These are phyloP conservation scores for Leccinum rimulosum DNA, from an alignment of 768 basidiomycete genomes.

Conservation along the genomic window DNA sequence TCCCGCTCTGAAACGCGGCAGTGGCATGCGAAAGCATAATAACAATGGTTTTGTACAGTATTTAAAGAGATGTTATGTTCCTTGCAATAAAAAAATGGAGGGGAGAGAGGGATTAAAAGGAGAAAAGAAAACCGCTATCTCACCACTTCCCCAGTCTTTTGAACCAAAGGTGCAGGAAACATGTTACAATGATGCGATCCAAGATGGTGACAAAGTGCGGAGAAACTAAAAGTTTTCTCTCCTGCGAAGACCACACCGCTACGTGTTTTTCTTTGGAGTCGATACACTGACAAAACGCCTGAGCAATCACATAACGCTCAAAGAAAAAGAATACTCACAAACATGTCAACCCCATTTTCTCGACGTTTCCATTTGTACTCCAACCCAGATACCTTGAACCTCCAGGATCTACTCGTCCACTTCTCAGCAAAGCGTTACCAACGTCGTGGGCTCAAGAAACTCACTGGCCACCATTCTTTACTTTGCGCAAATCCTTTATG, in stretches of 20 bases:
- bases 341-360: slow-evolving; percentile 42
- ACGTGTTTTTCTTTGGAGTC: slow-evolving; percentile 48
- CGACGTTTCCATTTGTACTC: slow-evolving; percentile 59
- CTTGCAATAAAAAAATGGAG: neutral
- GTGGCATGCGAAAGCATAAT: neutral
- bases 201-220: slow-evolving; percentile 39
- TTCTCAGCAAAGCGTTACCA: slow-evolving; percentile 2
- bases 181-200: slow-evolving; percentile 53
- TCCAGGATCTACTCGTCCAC: slow-evolving; percentile 41
- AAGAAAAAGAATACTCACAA: slow-evolving; percentile 34
- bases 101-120: neutral
- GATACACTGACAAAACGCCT: slow-evolving; percentile 40
- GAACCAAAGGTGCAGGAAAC: slow-evolving; percentile 52
- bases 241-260: slow-evolving; percentile 44
- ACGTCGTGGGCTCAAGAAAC: slow-evolving; percentile 7
- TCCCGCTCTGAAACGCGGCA: neutral
- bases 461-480: slow-evolving; percentile 53
- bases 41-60: slow-evolving; percentile 12
- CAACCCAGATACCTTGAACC: slow-evolving; percentile 47
- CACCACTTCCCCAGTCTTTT: slow-evolving; percentile 44
- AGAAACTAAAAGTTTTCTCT: slow-evolving; percentile 40
- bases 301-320: neutral
- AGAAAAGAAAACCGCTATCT: slow-evolving; percentile 4
- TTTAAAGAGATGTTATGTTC: neutral
- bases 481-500: slow-evolving; percentile 47